Evolutionary conservation across 1,284 basidiomycete species (phyloP), one percentile per base, ranked within the genome.

Genomic region (Cystobasidium slooffiae): DNA sequence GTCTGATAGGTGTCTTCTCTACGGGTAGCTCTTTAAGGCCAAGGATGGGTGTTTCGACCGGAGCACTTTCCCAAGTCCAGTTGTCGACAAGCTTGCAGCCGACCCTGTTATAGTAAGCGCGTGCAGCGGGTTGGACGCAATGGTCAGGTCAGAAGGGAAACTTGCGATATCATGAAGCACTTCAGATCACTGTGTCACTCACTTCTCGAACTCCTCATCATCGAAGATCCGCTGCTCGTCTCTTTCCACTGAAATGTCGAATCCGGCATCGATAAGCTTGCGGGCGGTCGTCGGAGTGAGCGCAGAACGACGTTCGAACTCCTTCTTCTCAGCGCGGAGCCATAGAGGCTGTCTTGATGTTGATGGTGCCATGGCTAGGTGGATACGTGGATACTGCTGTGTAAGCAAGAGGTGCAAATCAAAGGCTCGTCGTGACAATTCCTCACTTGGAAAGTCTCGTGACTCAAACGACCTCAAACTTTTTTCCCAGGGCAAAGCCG

Each of bases 201-300:
- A 97, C 95, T 86, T 87, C 83, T 94, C 92, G 81, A 91, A 99
- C 84, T 99, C 96, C 67, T 87, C 85, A 82, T 99, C 94, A 79
- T 93, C 89, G 84, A 99, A 99, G 82, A 97, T 97, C 77, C 97
- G 86, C 84, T 98, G 93, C 72, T 91, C 88, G 83, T 99, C 96
- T 77, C 92, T 88, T 84, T 99, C 96, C 75, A 99, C 95, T 75
- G 86, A 88, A 82, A 99, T 90, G 69, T 92, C 87, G 84, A 98
- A 98, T 65, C 94, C 94, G 59, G 89, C 89, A 80, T 94, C 91
- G 83, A 99, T 90, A 77, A 99, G 88, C 78, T 87, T 87, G 84
- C 92, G 94, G 78, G 94, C 90, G 0, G 94, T 97, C 24, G 92
- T 90, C 2, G 96, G 96, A 16, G 95, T 97, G 78, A 99, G 86